Evolutionary conservation across 1,284 basidiomycete genomes (phyloP), one percentile per base, ranked within the genome.

Genomic region (Wolfiporia cocos): DNA sequence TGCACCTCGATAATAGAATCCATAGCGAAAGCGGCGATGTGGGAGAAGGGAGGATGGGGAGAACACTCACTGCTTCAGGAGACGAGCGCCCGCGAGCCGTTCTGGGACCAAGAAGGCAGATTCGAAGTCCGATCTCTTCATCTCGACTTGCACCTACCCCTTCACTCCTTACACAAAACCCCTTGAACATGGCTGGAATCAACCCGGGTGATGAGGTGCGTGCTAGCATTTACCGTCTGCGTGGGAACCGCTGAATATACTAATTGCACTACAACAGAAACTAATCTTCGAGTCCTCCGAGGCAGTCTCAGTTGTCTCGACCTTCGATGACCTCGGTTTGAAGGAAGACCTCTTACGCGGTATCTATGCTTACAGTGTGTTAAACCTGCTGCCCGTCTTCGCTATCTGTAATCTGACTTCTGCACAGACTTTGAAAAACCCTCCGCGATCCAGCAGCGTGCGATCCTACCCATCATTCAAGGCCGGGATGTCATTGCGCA

Each of bases 351-450:
- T 99, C 33, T 68, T 98, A 39, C 85, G 96, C 48, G 96, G 96
- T 54, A 93, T 99, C 66, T 99, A 99, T 64, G 96, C 95, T 39
- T 99, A 99, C 74, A 96, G 94, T 96, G 53, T 52, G 90, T 78
- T 34, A 44, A 32, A 48, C 45, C 43, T 31, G 35, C 23, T 43
- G 37, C 31, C 15, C 36, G 24, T 43, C n/a, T 37, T 37, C 2
- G n/a, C 26, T 15, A 20, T 28, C 21, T 34, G 37, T 14, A 30
- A 12, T 26, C 26, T 41, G 12, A 54, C n/a, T n/a, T n/a, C n/a
- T n/a, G n/a, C n/a, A n/a, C n/a, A 96, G 92, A 95, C 69, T 99
- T 99, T 58, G 96, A 99, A 76, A 96, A 95, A 65, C 93, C 96
- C 19, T 98, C 95, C 48, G 95, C 95, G 39, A 99, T 99, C 62